Evolutionary conservation across 2,329 filamentous ascomycete species (phyloP), one percentile per base, ranked within the genome.

Genomic region (Fusarium kyushuense): DNA sequence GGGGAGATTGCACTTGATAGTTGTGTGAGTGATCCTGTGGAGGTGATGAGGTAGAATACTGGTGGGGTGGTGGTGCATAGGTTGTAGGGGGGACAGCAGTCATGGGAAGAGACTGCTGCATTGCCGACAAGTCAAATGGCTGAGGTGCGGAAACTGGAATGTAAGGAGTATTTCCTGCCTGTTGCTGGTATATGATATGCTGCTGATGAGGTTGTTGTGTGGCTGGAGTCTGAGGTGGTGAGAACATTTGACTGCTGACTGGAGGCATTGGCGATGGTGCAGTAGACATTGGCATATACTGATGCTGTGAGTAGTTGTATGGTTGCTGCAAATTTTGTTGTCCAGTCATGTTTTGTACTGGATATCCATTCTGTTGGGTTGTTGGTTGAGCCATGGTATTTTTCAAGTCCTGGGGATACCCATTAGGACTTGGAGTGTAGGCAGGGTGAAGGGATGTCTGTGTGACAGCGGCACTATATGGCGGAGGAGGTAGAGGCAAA

Each of bases 41-140:
- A 4, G 56, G 48, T 3, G 46, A 12, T n/a, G 52, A 42, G 1
- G 59, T 51, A 0, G 36, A 5, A 2, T 40, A 19, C 11, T 53
- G 52, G 5, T 38, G 54, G 0, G 8, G 1, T 12, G 53, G 49
- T 1, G 35, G 40, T 14, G 60, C 58, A 17, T 47, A 52, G 1
- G 42, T n/a, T 12, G 38, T 10, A 0, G 35, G 11, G 0, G 38
- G 5, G 1, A 17, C 21, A 7, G 57, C n/a, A 1, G 45, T 48
- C 17, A 1, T 17, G 16, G 70, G 70, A 7, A 72, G 70, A 8
- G 70, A 65, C 0, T 58, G 46, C 11, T 48, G 53, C 35, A 72
- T 58, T 1, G 63, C 41, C 1, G 42, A 11, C 70, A 72, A 65
- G 32, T 66, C 38, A 7, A 59, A 73, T 1, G 56, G 8, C 3